Evolutionary conservation across 1,284 basidiomycete genomes (phyloP), one percentile per base, ranked within the genome.

Genomic region (Peniophora sp.): DNA sequence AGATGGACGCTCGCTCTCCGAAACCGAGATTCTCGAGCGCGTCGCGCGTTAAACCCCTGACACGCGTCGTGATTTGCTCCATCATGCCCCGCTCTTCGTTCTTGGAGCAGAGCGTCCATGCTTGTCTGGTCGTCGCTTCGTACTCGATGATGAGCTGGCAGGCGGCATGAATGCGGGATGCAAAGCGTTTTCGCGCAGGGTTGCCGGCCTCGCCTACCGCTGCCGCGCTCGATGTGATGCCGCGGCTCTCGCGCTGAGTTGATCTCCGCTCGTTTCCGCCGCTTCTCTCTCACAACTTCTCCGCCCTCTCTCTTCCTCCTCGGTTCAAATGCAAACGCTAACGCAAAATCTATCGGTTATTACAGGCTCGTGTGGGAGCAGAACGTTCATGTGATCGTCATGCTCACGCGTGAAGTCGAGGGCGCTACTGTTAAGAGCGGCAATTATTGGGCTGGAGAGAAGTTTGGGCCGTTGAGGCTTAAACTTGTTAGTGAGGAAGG

Each of bases 371-470:
- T 81, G 52, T 90, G 88, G 87, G 83, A 90, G 60, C 87, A 90
- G 64, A 85, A 89, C 58, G 80, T 86, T 0, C 81, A 82, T 56
- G 81, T 90, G 50, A 86, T 90, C 53, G 80, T 88, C 53, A 94
- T 92, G 92, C 81, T 98, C 52, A 97, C 96, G 0, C 86, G 87
- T 49, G 91, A 97, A 65, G 77, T 89, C 56, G 96, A 99, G 67
- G 91, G 89, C 36, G 83, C 91, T 3, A 79, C 84, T 58, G 73
- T 92, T 57, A 97, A 99, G 67, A 97, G 95, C 63, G 92, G 92
- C 39, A 75, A 85, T 27, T 99, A 99, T 66, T 98, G 95, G 94
- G 73, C 77, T 22, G 79, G 85, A 24, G 73, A 75, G 12, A 64
- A 69, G 22, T 95, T 87, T 62, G 93, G 92, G 1, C 76, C 84